A percentile compares a stretch with the other conserved stretches of the same genome.
Conservation (phyloP, 345 rosid genomes). For the Mercurialis annua region DNA sequence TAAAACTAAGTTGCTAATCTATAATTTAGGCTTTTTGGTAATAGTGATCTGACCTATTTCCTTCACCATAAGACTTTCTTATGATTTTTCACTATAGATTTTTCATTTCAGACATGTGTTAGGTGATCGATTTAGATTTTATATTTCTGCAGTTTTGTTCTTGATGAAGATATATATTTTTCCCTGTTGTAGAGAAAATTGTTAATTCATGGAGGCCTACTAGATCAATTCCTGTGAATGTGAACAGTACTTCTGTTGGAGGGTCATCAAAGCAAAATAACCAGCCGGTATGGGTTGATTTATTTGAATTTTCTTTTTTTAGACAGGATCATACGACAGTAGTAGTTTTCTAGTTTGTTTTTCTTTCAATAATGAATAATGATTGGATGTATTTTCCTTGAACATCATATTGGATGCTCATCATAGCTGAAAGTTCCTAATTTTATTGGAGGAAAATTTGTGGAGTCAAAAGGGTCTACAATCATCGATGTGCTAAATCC, state of each 20-base stretch:
- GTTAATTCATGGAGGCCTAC: constrained; percentile 40
- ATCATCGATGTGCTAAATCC: constrained; percentile 38
- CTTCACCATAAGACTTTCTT: background rate
- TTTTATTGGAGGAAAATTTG: constrained; percentile 42
- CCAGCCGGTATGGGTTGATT: constrained; percentile 29
- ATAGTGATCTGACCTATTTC: background rate
- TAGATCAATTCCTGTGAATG: constrained; percentile 25
- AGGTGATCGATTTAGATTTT: constrained; percentile 7
- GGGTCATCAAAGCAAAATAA: constrained; percentile 24
- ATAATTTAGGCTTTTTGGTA: background rate
- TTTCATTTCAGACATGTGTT: constrained; percentile 6
- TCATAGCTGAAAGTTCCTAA: constrained; percentile 32
- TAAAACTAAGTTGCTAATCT: background rate
- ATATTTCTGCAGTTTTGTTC: constrained; percentile 11
- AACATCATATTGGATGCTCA: background rate
- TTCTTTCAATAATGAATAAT: too few species aligned
- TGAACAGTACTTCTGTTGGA: constrained; percentile 12
- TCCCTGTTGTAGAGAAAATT: constrained; percentile 33
- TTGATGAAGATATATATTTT: background rate
- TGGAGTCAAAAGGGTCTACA: constrained; percentile 29
- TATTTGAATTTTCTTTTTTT: background rate
- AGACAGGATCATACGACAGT: too few species aligned
- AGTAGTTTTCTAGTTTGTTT: too few species aligned
- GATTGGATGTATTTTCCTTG: background rate
- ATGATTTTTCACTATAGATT: background rate